phyloP scores from a whole-genome alignment of 2,329 filamentous ascomycete species.

The Aspergillus hiratsukae region DNA sequence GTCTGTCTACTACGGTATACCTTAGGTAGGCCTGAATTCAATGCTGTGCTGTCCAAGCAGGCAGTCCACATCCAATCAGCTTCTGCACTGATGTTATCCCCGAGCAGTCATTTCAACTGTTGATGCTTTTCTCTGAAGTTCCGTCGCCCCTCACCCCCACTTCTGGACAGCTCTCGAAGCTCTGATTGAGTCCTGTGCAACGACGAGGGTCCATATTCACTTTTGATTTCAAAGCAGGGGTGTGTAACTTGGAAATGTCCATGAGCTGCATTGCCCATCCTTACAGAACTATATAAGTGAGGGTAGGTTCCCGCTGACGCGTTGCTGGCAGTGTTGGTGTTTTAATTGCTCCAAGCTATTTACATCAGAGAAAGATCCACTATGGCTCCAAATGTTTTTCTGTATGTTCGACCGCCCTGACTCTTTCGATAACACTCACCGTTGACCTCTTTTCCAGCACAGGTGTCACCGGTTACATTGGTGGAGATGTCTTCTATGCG shows the following conservation, averaged over 20 bases:
- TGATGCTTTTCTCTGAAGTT: neutral
- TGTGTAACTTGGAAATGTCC: conserved; percentile 3
- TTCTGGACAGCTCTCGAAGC: neutral
- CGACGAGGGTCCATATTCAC: neutral
- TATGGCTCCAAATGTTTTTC: neutral
- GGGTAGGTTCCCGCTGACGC: neutral
- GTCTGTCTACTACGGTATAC: neutral
- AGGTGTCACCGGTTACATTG: conserved; percentile 51
- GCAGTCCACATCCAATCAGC: neutral
- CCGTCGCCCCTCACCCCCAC: neutral
- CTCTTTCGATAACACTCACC: neutral
- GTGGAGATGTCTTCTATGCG: conserved; percentile 48
- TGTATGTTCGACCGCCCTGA: neutral
- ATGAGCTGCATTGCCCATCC: neutral
- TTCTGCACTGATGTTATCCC: neutral
- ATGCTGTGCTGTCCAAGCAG: neutral
- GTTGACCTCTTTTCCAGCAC: conserved; percentile 32
- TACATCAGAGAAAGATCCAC: neutral
- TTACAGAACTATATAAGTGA: neutral
- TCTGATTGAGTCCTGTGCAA: neutral
- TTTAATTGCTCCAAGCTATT: neutral
- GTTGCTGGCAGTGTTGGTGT: neutral
- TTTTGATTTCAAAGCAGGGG: neutral
- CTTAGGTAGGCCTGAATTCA: neutral
- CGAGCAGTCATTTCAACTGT: neutral